Base-by-base conservation (phyloP, 352 stramenopile species). In the Globisporangium canariense region DNA sequence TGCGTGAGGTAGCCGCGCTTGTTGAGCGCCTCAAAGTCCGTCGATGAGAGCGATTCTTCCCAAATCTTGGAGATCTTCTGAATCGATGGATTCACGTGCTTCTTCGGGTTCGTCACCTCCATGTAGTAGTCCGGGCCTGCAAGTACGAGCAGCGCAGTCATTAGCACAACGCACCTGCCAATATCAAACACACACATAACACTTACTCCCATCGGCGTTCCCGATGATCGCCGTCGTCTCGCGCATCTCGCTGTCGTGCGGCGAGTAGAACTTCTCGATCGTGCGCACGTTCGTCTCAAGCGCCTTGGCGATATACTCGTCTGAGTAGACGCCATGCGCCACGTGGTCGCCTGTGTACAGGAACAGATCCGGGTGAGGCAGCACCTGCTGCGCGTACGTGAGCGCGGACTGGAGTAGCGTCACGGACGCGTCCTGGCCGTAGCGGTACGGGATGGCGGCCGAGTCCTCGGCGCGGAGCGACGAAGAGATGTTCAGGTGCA, bases 271-370 rank as follows among this genome's bases (percentile, higher is more conserved):
- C 47, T 80, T 85, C 64, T 96, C 79, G 45, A 96, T 79, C 7
- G 68, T 74, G 10, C 70, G 63, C 6, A 96, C 78, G 50, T 92
- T 92, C 18, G 65, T 78, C 69, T 87, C 73, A 30, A 96, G 79
- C 1, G 76, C 79, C 36, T 77, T 70, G 7, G 78, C 71, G 57
- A 93, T 70, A 63, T 83, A 91, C 36, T 78, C 71, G 65, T 90
- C 81, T 25, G 74, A 78, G 62, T 84, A 88, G 0, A 76, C 2
- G 0, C 82, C 81, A 62, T 96, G 88, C 14, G 73, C 83, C 8
- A 76, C 83, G 66, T 90, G 77, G 64, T 96, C 88, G 13, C 88
- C 88, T 25, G 88, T 94, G 66, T 91, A 94, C 45, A 96, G 62
- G 51, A 96, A 82, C 25, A 94, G 55, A 20, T 93, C 80, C 0